Percentiles rank a stretch among this genome's conserved stretches.
phyloP scores from a whole-genome alignment of 129 eudicot genomes.

The Chrysanthemum lavandulifolium region DNA sequence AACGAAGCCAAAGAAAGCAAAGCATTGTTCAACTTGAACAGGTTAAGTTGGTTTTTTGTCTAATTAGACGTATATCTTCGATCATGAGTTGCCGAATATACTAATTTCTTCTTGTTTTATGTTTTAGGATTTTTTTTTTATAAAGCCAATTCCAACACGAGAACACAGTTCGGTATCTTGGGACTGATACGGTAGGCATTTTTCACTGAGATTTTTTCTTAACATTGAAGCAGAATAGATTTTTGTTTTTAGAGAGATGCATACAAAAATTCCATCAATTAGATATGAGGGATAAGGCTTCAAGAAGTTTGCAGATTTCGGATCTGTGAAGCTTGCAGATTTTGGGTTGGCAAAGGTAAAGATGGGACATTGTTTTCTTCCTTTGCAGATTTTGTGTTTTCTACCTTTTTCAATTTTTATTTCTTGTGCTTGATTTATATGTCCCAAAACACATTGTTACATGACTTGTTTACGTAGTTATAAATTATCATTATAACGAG shows the following conservation, averaged over 20 bases:
- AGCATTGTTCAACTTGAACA: slow-evolving; percentile 61
- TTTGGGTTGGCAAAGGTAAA: slow-evolving; percentile 88
- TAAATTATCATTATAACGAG: slow-evolving; percentile 40
- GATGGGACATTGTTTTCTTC: background rate
- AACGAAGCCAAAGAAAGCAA: slow-evolving; percentile 45
- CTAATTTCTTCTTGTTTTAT: slow-evolving; percentile 11
- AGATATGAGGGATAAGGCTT: no score
- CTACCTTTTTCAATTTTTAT: no score
- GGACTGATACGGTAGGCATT: slow-evolving; percentile 50
- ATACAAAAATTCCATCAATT: no score
- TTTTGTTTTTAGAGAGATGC: background rate
- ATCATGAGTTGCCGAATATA: background rate
- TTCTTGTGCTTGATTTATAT: no score
- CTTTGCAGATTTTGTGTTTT: background rate
- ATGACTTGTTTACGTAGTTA: no score
- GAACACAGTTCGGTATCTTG: slow-evolving; percentile 60
- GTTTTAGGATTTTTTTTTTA: slow-evolving; percentile 57
- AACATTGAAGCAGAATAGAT: background rate
- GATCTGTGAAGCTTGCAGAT: slow-evolving; percentile 90
- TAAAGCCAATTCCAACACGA: slow-evolving; percentile 57
- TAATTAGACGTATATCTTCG: background rate
- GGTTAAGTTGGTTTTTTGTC: slow-evolving; percentile 25
- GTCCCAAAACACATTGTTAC: no score
- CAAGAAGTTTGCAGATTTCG: slow-evolving; percentile 3
- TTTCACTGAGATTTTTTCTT: background rate